These are phyloP conservation scores for Teunomyces gatunensis DNA, from an alignment of 805 yeast species.

Conservation along the genomic window DNA sequence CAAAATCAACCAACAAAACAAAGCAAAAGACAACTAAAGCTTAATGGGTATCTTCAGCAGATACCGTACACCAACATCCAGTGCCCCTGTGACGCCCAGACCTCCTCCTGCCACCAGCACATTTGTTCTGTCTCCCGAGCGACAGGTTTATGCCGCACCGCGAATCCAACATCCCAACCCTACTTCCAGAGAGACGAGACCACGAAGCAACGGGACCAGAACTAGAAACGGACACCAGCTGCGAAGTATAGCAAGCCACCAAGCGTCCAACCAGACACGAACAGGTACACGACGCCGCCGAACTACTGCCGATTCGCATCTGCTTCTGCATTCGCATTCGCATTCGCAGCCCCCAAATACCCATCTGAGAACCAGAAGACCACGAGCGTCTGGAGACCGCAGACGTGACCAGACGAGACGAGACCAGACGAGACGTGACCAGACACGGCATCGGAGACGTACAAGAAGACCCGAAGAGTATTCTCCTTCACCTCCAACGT, in stretches of 20 bases:
- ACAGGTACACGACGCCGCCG: neutral
- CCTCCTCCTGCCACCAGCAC: neutral
- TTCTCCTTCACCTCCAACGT: constrained; percentile 15
- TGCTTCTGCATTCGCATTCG: neutral
- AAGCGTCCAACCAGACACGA: neutral
- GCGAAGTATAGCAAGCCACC: neutral
- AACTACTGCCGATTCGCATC: neutral
- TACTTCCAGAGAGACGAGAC: neutral
- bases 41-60: neutral
- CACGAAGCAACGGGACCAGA: neutral
- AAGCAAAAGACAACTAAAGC: no score
- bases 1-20: neutral
- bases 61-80: neutral
- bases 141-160: neutral
- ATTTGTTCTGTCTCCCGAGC: neutral
- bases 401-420: neutral
- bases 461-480: neutral
- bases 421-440: neutral
- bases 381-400: neutral
- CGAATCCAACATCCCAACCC: neutral
- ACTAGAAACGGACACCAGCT: neutral
- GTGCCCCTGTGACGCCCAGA: neutral
- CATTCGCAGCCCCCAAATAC: neutral
- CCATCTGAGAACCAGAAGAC: neutral
- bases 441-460: neutral